Base-by-base conservation (phyloP, 441 rosid species). In the Aquilaria agallochum region DNA sequence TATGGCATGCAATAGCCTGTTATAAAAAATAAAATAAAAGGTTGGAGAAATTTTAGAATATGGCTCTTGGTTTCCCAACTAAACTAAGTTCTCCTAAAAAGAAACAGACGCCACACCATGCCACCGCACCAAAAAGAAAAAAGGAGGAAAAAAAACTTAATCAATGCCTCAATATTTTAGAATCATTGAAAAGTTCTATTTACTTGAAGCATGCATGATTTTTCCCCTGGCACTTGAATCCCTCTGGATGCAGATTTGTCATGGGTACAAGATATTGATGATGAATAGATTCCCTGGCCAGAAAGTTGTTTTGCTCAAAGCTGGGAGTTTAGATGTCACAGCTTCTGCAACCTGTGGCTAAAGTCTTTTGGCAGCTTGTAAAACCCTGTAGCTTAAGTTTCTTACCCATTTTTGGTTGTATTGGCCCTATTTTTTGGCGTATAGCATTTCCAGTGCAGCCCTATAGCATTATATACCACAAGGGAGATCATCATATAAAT, bases 221-320 rank as follows among this genome's bases (percentile, higher is more conserved):
- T 20, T 20, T 20, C 14, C 46, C 50, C 34, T 31, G 47, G 62
- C 36, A 59, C 58, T 31, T 55, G 27, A 58, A 55, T 20, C 45
- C 5, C 15, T 3, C 36, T 62, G 66, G 55, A 63, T 69, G 72
- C 89, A 95, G 99, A 88, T 85, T 80, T 95, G 78, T 89, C 96
- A 53, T 91, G 96, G 96, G 96, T 89, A 69, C 90, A 91, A 72
- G 96, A 89, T 54, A 80, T 91, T 30, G 96, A 89, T 11, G 95
- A 89, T 73, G 85, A 71, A 82, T 74, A 65, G 33, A 40, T 40
- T 40, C 45, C 45, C 45, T 40, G 36, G 45, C 67, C 53, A 27
- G 66, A 34, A 42, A 31, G 45, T 56, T 47, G 7, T 63, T 30
- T 46, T 52, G 55, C 44, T 31, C 34, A 0, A 31, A 58, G 45